A percentile compares a stretch with the other conserved stretches of the same genome.
phyloP scores from a whole-genome alignment of 2,329 filamentous ascomycete species.

The Microsporum canis region DNA sequence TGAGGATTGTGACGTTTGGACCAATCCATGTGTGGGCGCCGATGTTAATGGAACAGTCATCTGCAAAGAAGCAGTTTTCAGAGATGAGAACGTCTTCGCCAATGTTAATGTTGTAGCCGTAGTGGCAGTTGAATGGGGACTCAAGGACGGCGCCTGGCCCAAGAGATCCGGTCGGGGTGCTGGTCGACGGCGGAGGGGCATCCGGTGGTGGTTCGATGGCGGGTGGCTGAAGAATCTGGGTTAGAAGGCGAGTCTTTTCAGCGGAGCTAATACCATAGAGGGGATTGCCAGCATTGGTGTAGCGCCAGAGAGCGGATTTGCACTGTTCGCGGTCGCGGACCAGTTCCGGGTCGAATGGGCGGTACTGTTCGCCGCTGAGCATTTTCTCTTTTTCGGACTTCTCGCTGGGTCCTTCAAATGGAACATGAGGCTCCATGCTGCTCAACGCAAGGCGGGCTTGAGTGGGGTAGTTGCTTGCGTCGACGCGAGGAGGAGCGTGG shows the following conservation, averaged over 20 bases:
- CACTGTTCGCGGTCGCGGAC: constrained; percentile 77
- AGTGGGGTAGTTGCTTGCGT: constrained; percentile 32
- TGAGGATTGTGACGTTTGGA: constrained; percentile 77
- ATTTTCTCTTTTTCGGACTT: constrained; percentile 80
- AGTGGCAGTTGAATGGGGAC: constrained; percentile 82
- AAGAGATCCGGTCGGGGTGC: constrained; percentile 46
- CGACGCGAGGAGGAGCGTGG: constrained; percentile 23
- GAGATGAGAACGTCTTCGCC: constrained; percentile 76
- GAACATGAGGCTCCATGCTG: constrained; percentile 32
- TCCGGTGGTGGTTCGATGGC: constrained; percentile 19
- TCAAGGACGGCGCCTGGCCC: constrained; percentile 71
- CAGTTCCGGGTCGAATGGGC: constrained; percentile 65
- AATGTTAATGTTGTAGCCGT: constrained; percentile 88
- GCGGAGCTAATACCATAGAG: constrained; percentile 54
- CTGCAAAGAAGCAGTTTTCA: constrained; percentile 72
- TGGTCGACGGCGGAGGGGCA: constrained; percentile 40
- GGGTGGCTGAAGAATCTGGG: constrained; percentile 28
- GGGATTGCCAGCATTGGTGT: constrained; percentile 73
- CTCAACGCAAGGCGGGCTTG: constrained; percentile 34
- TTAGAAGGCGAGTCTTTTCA: constrained; percentile 31
- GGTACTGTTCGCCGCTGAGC: constrained; percentile 67
- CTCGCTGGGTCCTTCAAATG: constrained; percentile 22
- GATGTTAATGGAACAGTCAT: constrained; percentile 73
- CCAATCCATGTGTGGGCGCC: constrained; percentile 60
- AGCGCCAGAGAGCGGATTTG: constrained; percentile 66